Evolutionary conservation across 2,329 filamentous ascomycete genomes (phyloP).

Genomic region (Colletotrichum melonis): DNA sequence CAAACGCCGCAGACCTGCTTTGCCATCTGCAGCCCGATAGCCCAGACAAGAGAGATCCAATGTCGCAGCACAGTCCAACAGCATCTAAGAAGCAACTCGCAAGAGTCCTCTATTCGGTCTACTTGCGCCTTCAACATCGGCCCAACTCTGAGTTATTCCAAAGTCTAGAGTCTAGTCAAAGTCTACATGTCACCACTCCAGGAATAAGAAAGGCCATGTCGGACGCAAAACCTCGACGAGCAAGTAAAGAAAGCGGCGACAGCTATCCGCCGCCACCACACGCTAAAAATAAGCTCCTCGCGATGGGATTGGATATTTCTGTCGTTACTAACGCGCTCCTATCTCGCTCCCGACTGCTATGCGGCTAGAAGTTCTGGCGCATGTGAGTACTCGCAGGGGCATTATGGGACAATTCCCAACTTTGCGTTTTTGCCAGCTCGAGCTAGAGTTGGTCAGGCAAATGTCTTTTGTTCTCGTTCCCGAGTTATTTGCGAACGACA

Average conservation of each 20-base stretch:
- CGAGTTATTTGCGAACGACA: background rate
- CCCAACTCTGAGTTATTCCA: background rate
- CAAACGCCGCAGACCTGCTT: background rate
- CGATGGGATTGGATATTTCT: slow-evolving; percentile 10
- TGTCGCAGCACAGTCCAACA: background rate
- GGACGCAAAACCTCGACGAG: background rate
- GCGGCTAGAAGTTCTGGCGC: slow-evolving; percentile 6
- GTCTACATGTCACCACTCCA: slow-evolving; percentile 9
- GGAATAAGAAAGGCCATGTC: slow-evolving; percentile 14
- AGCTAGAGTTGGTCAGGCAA: background rate
- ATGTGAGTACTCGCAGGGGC: background rate
- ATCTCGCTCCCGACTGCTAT: slow-evolving; percentile 14
- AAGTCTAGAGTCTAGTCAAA: background rate
- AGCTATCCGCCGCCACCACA: slow-evolving; percentile 24
- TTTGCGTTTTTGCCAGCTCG: background rate
- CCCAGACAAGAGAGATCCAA: background rate
- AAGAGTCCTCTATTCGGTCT: background rate
- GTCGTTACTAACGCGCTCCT: slow-evolving; percentile 17
- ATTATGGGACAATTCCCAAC: background rate
- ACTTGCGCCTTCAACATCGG: too few relatives aligned
- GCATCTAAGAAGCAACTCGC: background rate
- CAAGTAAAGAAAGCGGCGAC: slow-evolving; percentile 22
- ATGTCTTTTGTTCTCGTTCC: background rate
- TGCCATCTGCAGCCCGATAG: background rate
- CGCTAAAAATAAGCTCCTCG: slow-evolving; percentile 30